phyloP scores from a whole-genome alignment of 1,284 basidiomycete species.

The Caloboletus firmus region DNA sequence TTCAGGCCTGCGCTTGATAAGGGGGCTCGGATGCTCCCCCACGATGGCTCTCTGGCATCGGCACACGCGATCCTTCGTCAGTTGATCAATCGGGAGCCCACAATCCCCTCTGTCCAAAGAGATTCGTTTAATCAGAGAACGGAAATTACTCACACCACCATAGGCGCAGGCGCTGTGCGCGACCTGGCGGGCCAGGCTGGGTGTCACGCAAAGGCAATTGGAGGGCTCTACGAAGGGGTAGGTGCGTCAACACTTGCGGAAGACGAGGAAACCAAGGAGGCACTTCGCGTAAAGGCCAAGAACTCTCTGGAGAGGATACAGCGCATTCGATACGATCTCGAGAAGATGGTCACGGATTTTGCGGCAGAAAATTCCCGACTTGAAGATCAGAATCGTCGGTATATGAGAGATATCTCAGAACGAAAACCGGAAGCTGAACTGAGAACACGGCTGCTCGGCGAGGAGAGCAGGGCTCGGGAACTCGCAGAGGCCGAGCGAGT shows the following conservation, averaged over 20 bases:
- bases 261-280: constrained; percentile 30
- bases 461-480: constrained; percentile 11
- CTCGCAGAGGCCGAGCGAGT: constrained; percentile 14
- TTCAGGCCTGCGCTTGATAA: constrained; percentile 38
- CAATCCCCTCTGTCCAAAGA: constrained; percentile 30
- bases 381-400: constrained; percentile 24
- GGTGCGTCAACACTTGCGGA: constrained; percentile 28
- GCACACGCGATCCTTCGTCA: constrained; percentile 34
- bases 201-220: constrained; percentile 33
- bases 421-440: constrained; percentile 17
- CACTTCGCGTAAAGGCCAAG: constrained; percentile 33
- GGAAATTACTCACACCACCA: constrained; percentile 29
- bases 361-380: constrained; percentile 30
- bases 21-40: constrained; percentile 38
- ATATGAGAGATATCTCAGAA: constrained; percentile 2
- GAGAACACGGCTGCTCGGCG: constrained; percentile 6
- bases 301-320: constrained; percentile 27
- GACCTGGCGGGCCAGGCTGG: constrained; percentile 32
- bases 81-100: constrained; percentile 29
- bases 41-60: constrained; percentile 34
- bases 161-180: constrained; percentile 30
- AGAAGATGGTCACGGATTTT: constrained; percentile 29
- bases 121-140: constrained; percentile 34
- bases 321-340: constrained; percentile 27
- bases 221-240: constrained; percentile 32